Percentiles rank a stretch among this genome's conserved stretches.
Evolutionary conservation across 2,329 filamentous ascomycete species (phyloP).

Genomic region (Xylariaceae sp.): DNA sequence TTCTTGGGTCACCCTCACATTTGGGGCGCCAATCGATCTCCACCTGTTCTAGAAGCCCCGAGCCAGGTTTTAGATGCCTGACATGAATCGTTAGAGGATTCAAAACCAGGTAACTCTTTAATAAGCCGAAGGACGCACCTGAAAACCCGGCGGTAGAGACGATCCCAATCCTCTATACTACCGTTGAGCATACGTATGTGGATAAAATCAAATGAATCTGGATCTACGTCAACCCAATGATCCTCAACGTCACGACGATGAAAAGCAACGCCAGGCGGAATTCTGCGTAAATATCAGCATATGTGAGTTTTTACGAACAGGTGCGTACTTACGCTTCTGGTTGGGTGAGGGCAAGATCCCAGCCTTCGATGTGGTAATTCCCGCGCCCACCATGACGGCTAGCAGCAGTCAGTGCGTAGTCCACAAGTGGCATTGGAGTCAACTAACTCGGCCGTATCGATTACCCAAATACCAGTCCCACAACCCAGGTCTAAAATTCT

Average conservation of each 20-base stretch:
- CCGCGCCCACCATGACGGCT: conserved; percentile 33
- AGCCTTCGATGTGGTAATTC: conserved; percentile 42
- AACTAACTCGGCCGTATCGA: conserved; percentile 79
- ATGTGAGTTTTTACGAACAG: not conserved
- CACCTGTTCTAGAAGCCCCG: conserved; percentile 81
- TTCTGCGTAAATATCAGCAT: conserved; percentile 54
- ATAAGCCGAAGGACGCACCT: conserved; percentile 52
- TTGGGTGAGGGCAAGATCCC: conserved; percentile 47
- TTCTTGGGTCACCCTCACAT: conserved; percentile 63
- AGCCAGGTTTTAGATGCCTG: conserved; percentile 77
- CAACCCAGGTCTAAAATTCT: conserved; percentile 74
- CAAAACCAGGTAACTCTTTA: not conserved
- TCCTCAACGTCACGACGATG: conserved; percentile 78
- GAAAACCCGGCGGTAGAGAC: conserved; percentile 73
- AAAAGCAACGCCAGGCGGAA: conserved; percentile 72
- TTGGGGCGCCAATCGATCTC: conserved; percentile 85
- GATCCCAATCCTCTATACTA: conserved; percentile 76
- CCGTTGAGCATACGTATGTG: conserved; percentile 82
- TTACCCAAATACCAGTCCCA: conserved; percentile 90
- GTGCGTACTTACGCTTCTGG: conserved; percentile 41
- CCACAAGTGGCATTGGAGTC: not conserved
- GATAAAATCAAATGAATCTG: conserved; percentile 76
- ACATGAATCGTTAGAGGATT: conserved; percentile 12
- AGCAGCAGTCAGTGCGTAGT: conserved; percentile 17
- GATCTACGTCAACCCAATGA: conserved; percentile 63